Evolutionary conservation across 108 stramenopile species (phyloP).

Genomic region (Tribonema minus): DNA sequence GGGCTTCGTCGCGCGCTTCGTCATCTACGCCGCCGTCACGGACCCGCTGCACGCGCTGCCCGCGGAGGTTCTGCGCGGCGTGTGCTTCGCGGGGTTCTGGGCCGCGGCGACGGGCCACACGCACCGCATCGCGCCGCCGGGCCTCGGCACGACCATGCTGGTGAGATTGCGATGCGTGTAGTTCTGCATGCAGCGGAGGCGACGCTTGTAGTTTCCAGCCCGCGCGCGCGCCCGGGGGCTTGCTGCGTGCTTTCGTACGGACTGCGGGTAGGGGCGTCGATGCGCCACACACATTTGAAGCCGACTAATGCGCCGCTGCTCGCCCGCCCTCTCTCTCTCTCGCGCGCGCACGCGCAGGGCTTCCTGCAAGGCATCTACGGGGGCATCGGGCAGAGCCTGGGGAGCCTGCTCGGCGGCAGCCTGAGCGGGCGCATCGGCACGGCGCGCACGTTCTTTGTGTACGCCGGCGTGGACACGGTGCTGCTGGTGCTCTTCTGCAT

Average conservation of each 20-base stretch:
- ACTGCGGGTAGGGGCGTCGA: too few species aligned
- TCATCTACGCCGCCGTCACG: constrained; percentile 78
- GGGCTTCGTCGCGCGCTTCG: constrained; percentile 74
- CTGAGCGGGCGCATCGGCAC: constrained; percentile 22
- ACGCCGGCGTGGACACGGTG: constrained; percentile 9
- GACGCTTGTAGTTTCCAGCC: too few species aligned
- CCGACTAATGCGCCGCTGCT: too few species aligned
- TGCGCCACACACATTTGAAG: too few species aligned
- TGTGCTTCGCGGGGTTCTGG: constrained; percentile 91
- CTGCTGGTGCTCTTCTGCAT: not conserved
- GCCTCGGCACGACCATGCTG: constrained; percentile 81
- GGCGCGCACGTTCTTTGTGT: constrained; percentile 2
- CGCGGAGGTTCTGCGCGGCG: constrained; percentile 81
- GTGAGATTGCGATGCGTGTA: too few species aligned
- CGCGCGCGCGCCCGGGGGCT: too few species aligned
- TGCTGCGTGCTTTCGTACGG: too few species aligned
- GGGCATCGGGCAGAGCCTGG: constrained; percentile 84
- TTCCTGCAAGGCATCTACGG: constrained; percentile 92
- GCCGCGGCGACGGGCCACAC: constrained; percentile 82
- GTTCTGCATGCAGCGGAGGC: too few species aligned
- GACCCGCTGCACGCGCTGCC: constrained; percentile 81
- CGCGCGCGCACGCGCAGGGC: too few species aligned
- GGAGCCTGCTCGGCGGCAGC: constrained; percentile 79
- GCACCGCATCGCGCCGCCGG: constrained; percentile 76
- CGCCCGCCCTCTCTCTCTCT: too few species aligned